Evolutionary conservation across 495 filamentous ascomycete genomes (phyloP), one percentile per base, ranked within the genome.

Genomic region (Thozetella sp.): DNA sequence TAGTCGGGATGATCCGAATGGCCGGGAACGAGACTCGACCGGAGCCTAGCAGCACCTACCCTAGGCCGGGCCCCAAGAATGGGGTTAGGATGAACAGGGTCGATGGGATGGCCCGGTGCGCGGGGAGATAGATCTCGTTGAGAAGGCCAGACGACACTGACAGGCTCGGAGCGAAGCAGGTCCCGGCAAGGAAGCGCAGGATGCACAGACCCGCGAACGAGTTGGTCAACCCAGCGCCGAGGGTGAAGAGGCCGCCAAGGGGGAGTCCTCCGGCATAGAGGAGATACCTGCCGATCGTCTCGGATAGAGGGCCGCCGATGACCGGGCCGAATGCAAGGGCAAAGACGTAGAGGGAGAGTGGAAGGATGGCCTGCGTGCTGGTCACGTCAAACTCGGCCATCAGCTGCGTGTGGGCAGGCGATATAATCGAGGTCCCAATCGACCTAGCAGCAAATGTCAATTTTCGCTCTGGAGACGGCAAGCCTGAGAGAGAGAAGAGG

Each of bases 151-250:
- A 79, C 1, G 82, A 82, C 11, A 88, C 81, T 23, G 84, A 76
- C 13, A 89, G 71, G 13, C 74, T 66, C 0, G 87, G 84, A 37
- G 79, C 80, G 22, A 79, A 85, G 22, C 79, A 71, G 2, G 87
- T 64, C 1, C 88, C 89, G 0, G 88, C 84, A 20, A 92, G 74
- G 67, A 90, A 84, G 4, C 89, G 80, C 30, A 82, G 81, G 52
- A 87, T 71, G 19, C 82, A 73, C 13, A 91, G 67, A 0, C 78
- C 76, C 25, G 73, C 82, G 46, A 91, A 82, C 22, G 72, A 83
- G 19, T 80, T 75, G 1, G 84, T 79, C 22, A 88, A 74, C 0
- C 81, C 86, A 11, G 83, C 78, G 17, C 88, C 90, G 12, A 90
- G 60, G 0, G 81, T 83, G 71, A 91, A 92, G 4, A 90, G 66